Evolutionary conservation across 306 rosid genomes (phyloP).

Genomic region (Dalbergia cochinchinensis): DNA sequence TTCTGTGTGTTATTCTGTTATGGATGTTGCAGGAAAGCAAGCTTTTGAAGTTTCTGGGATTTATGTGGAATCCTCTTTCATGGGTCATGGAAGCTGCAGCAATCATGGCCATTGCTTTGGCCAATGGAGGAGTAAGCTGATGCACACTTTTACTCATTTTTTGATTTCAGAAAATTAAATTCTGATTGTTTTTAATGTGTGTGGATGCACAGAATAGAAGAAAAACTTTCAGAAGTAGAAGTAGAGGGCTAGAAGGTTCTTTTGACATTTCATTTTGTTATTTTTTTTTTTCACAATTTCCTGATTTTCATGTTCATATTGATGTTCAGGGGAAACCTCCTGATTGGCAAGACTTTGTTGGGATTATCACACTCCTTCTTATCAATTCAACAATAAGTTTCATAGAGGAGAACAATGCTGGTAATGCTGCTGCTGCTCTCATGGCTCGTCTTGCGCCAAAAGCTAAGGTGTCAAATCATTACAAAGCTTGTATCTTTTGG

Average conservation of each 20-base stretch:
- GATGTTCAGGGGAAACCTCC: conserved; percentile 78
- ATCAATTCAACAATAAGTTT: conserved; percentile 89
- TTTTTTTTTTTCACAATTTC: not conserved
- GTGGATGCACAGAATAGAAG: conserved; percentile 13
- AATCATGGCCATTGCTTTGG: conserved; percentile 90
- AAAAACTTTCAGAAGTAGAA: not conserved
- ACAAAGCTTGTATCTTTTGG: not conserved
- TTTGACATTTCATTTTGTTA: not conserved
- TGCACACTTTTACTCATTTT: not conserved
- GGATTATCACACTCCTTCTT: conserved; percentile 68
- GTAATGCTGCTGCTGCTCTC: conserved; percentile 87
- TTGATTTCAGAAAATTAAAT: conserved; percentile 20
- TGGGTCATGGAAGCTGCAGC: conserved; percentile 99
- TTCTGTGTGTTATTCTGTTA: not conserved
- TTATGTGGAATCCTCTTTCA: conserved; percentile 95
- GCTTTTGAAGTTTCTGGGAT: conserved; percentile 79
- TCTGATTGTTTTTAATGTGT: not conserved
- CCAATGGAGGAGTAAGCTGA: conserved; percentile 82
- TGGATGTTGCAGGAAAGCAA: conserved; percentile 72
- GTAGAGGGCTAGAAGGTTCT: not conserved
- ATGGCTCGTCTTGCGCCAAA: conserved; percentile 89
- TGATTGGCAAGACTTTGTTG: conserved; percentile 91
- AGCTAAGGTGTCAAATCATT: conserved; percentile 66
- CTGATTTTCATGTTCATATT: conserved; percentile 21
- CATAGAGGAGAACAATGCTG: conserved; percentile 92